A percentile compares a stretch with the other conserved stretches of the same genome.
phyloP scores from a whole-genome alignment of 1,139 yeast species.

The Yamadazyma aaseri region DNA sequence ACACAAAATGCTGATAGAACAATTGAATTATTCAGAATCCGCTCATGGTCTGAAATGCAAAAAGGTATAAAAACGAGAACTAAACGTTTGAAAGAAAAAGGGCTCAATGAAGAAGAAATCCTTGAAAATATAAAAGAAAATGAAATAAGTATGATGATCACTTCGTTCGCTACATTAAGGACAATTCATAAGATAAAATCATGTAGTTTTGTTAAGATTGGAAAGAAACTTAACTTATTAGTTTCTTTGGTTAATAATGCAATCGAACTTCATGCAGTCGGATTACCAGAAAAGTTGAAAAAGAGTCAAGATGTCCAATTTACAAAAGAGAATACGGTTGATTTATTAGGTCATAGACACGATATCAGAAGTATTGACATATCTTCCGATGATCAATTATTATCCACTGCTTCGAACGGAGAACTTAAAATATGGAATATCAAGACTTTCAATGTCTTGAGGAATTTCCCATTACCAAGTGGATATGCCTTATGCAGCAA shows the following conservation, averaged over 20 bases:
- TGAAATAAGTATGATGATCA: slow-evolving; percentile 56
- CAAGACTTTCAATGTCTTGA: slow-evolving; percentile 66
- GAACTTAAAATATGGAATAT: slow-evolving; percentile 86
- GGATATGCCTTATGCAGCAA: slow-evolving; percentile 83
- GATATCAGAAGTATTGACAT: slow-evolving; percentile 85
- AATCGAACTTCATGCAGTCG: slow-evolving; percentile 63
- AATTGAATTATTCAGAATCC: slow-evolving; percentile 75
- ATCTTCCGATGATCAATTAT: slow-evolving; percentile 78
- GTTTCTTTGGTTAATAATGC: slow-evolving; percentile 71
- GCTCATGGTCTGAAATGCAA: slow-evolving; percentile 74
- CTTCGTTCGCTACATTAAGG: slow-evolving; percentile 63
- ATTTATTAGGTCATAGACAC: slow-evolving; percentile 81
- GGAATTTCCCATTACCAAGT: slow-evolving; percentile 71
- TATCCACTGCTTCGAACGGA: slow-evolving; percentile 92
- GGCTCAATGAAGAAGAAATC: slow-evolving; percentile 59
- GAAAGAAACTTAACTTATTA: slow-evolving; percentile 52
- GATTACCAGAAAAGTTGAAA: slow-evolving; percentile 44
- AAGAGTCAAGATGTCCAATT: slow-evolving; percentile 44
- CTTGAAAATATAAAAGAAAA: slow-evolving; percentile 51
- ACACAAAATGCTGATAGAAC: slow-evolving; percentile 79
- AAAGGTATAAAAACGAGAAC: slow-evolving; percentile 79
- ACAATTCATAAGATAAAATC: slow-evolving; percentile 56
- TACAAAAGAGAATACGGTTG: slow-evolving; percentile 54
- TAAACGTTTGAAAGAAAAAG: slow-evolving; percentile 75
- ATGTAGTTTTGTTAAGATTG: slow-evolving; percentile 50